Percentiles rank a stretch among this genome's conserved stretches.
Conservation (phyloP, 176 grass and related monocot genomes). For the Calamus simplicifolius region DNA sequence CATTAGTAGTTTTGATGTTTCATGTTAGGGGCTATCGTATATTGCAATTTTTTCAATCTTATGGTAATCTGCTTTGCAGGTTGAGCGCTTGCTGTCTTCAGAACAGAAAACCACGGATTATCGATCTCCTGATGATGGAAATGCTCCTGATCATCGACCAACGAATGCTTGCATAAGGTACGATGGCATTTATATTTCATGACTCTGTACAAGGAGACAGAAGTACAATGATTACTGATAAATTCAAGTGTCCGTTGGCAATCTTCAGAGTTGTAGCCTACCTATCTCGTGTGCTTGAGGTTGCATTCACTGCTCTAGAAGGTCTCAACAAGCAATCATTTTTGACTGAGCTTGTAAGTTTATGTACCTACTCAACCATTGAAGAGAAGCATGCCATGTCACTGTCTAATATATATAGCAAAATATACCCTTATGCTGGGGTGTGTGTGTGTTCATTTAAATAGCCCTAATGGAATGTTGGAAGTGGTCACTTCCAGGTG, state of each 20-base stretch:
- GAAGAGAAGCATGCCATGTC: too few relatives aligned
- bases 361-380: neutral
- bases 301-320: slow-evolving; percentile 93
- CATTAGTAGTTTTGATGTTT: too few relatives aligned
- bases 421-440: too few relatives aligned
- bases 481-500: too few relatives aligned
- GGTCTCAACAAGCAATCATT: slow-evolving; percentile 99
- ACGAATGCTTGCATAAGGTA: slow-evolving; percentile 96
- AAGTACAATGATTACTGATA: slow-evolving; percentile 25
- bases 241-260: slow-evolving; percentile 13
- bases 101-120: slow-evolving; percentile 98
- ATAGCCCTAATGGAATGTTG: too few relatives aligned
- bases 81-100: slow-evolving; percentile 87
- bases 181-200: slow-evolving; percentile 20
- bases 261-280: slow-evolving; percentile 90
- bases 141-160: slow-evolving; percentile 85
- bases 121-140: slow-evolving; percentile 86
- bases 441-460: too few relatives aligned
- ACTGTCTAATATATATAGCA: too few relatives aligned
- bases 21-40: neutral
- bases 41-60: neutral
- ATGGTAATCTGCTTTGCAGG: slow-evolving; percentile 31
- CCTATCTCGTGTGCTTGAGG: slow-evolving; percentile 93
- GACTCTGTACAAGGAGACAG: neutral
- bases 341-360: slow-evolving; percentile 89